These are phyloP conservation scores for Lipomyces oligophaga DNA, from an alignment of 805 yeast genomes.

Conservation along the genomic window DNA sequence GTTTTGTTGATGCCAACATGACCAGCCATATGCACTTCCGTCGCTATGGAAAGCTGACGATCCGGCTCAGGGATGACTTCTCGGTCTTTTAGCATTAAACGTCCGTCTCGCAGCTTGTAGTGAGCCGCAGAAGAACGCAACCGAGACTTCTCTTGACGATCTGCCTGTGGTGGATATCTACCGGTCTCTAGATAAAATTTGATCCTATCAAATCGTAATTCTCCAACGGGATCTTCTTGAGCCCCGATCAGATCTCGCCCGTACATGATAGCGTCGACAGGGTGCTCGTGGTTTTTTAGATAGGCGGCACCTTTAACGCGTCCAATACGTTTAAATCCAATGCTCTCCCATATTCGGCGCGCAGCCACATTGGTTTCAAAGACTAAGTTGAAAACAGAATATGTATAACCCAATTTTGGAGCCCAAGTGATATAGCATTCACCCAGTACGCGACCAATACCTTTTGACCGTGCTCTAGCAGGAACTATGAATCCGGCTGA, in stretches of 20 bases:
- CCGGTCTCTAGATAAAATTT: slow-evolving; percentile 77
- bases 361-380: slow-evolving; percentile 87
- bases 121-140: slow-evolving; percentile 73
- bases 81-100: slow-evolving; percentile 67
- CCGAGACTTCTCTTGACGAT: slow-evolving; percentile 82
- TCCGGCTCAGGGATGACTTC: slow-evolving; percentile 79
- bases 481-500: slow-evolving; percentile 85
- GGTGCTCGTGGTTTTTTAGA: slow-evolving; percentile 73
- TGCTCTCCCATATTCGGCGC: slow-evolving; percentile 67
- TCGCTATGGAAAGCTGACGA: slow-evolving; percentile 70
- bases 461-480: slow-evolving; percentile 87
- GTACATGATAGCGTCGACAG: slow-evolving; percentile 83
- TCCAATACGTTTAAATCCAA: slow-evolving; percentile 75
- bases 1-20: slow-evolving; percentile 91
- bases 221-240: slow-evolving; percentile 48
- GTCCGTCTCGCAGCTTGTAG: slow-evolving; percentile 62
- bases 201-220: slow-evolving; percentile 67
- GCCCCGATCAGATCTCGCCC: slow-evolving; percentile 70
- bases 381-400: slow-evolving; percentile 76
- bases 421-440: slow-evolving; percentile 91
- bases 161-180: slow-evolving; percentile 76
- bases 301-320: slow-evolving; percentile 84
- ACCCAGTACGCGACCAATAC: slow-evolving; percentile 80
- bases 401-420: slow-evolving; percentile 79
- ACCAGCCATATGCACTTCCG: slow-evolving; percentile 59